Conservation (phyloP, 805 yeast genomes). For the Kluyveromyces siamensis region DNA sequence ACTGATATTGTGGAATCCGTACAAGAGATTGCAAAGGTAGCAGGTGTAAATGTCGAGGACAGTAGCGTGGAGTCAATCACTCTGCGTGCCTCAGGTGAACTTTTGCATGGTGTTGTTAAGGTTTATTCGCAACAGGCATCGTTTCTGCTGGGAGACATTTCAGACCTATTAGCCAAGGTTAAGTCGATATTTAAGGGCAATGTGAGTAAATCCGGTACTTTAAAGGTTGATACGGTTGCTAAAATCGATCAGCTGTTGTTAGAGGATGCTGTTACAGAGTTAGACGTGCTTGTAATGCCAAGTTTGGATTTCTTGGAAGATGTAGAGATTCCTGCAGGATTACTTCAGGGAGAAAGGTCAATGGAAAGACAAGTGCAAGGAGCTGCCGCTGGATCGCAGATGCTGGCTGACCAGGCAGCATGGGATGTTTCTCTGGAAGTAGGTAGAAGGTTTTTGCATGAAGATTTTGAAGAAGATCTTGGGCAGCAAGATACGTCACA, state of each 20-base stretch:
- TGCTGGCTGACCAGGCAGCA: slow-evolving; percentile 2
- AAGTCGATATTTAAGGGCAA: slow-evolving; percentile 53
- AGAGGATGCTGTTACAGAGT: slow-evolving; percentile 70
- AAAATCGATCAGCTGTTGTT: slow-evolving; percentile 53
- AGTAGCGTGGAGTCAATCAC: slow-evolving; percentile 51
- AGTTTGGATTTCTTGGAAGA: slow-evolving; percentile 34
- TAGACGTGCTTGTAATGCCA: slow-evolving; percentile 62
- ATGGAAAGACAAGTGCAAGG: slow-evolving; percentile 25
- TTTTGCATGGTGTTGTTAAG: slow-evolving; percentile 76
- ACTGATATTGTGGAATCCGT: slow-evolving; percentile 65
- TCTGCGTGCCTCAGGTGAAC: slow-evolving; percentile 74
- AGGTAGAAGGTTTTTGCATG: slow-evolving; percentile 21
- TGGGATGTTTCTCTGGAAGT: slow-evolving; percentile 27
- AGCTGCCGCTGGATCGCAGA: slow-evolving; percentile 12
- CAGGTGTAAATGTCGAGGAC: slow-evolving; percentile 14
- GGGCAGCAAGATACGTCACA: slow-evolving; percentile 15
- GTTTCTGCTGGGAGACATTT: slow-evolving; percentile 73
- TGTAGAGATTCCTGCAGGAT: slow-evolving; percentile 8
- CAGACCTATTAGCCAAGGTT: slow-evolving; percentile 62
- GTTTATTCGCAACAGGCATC: slow-evolving; percentile 82
- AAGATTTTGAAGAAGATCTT: slow-evolving; percentile 11
- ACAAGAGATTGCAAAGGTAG: slow-evolving; percentile 48
- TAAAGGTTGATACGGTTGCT: slow-evolving; percentile 52
- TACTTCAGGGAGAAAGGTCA: slow-evolving; percentile 12
- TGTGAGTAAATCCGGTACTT: slow-evolving; percentile 42